Base-by-base conservation (phyloP, 306 rosid genomes). In the Sindora glabra region DNA sequence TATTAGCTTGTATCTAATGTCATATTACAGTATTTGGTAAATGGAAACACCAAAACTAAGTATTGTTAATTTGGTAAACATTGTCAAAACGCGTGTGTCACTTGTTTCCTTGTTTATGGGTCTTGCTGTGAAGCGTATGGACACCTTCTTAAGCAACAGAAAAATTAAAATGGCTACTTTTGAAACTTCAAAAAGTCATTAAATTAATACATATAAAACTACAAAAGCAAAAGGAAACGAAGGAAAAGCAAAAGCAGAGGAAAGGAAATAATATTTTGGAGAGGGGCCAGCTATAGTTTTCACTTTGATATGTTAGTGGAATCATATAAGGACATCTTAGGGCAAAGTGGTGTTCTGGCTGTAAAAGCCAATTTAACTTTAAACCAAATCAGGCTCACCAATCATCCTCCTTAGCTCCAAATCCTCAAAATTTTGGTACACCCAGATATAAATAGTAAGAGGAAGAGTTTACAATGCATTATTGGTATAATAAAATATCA, bases 291-390 rank as follows among this genome's bases (percentile, higher is more conserved):
- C 74, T 27, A 48, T 60, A 22, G 75, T 48, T 69, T n/a, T 76
- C 70, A 64, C 90, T 89, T 85, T 81, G 62, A 73, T 60, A 11
- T 48, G 55, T 55, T 52, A 79, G 90, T 89, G 96, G 86, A 74
- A 69, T n/a, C n/a, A n/a, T n/a, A n/a, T n/a, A n/a, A n/a, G n/a
- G n/a, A n/a, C n/a, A n/a, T n/a, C n/a, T n/a, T n/a, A n/a, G n/a
- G n/a, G n/a, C n/a, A n/a, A n/a, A n/a, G n/a, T n/a, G 53, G 8
- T 46, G 54, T 13, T 62, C 47, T 65, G 48, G 23, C 61, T 39
- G 53, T 65, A 65, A 70, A 76, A 70, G 52, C 65, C 48, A 9
- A 22, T 70, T 55, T 70, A 50, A 38, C 66, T 70, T 65, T n/a
- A n/a, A n/a, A n/a, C n/a, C n/a, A n/a, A n/a, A n/a, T n/a, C n/a